A percentile compares a stretch with the other conserved stretches of the same genome.
Conservation (phyloP, 805 yeast genomes). For the Lachancea nothofagi region DNA sequence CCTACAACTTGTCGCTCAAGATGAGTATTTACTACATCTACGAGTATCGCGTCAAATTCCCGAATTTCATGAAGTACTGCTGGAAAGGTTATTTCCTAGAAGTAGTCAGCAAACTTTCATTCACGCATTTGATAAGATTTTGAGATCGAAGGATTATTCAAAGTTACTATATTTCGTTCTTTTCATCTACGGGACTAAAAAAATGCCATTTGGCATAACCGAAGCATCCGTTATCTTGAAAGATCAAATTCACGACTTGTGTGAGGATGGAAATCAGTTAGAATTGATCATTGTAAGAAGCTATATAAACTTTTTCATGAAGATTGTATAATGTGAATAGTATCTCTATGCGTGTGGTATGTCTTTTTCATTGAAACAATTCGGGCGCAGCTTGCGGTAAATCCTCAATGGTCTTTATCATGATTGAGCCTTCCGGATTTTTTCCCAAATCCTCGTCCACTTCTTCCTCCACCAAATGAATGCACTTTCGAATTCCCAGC, state of each 20-base stretch:
- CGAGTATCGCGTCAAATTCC: slow-evolving; percentile 23
- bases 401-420: slow-evolving; percentile 55
- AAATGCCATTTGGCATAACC: slow-evolving; percentile 19
- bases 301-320: slow-evolving; percentile 20
- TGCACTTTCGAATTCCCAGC: slow-evolving; percentile 65
- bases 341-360: too few relatives aligned
- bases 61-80: slow-evolving; percentile 13
- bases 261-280: slow-evolving; percentile 20
- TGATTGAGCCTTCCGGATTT: slow-evolving; percentile 40
- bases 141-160: slow-evolving; percentile 17
- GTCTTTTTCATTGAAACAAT: slow-evolving; percentile 34
- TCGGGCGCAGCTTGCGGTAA: slow-evolving; percentile 48
- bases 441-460: slow-evolving; percentile 37
- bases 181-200: slow-evolving; percentile 21
- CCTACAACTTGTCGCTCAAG: slow-evolving; percentile 14
- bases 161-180: slow-evolving; percentile 25
- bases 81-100: slow-evolving; percentile 12
- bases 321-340: slow-evolving; percentile 8
- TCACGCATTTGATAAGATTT: slow-evolving; percentile 19
- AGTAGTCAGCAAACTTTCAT: slow-evolving; percentile 10
- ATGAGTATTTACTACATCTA: slow-evolving; percentile 23
- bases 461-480: slow-evolving; percentile 71
- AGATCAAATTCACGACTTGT: slow-evolving; percentile 21
- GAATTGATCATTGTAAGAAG: slow-evolving; percentile 24
- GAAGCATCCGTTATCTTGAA: slow-evolving; percentile 15